Conservation (phyloP, 257 asterid species). For the Scutellaria galericulata region DNA sequence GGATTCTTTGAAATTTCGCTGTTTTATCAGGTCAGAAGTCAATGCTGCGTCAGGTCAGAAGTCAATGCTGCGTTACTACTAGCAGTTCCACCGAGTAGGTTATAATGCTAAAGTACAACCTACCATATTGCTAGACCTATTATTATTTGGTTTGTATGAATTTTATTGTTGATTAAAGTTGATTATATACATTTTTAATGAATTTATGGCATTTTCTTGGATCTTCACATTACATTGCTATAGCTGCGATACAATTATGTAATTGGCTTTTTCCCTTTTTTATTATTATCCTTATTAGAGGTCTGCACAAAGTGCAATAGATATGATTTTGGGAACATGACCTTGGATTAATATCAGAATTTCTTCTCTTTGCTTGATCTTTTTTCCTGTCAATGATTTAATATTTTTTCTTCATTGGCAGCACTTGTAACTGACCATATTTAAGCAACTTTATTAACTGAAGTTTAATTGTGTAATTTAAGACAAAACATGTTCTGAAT, state of each 20-base stretch:
- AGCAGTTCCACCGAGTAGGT: background rate
- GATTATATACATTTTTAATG: background rate
- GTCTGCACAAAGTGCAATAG: background rate
- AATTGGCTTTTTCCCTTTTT: background rate
- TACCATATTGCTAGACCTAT: background rate
- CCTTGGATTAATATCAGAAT: background rate
- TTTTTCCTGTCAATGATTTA: conserved; percentile 2
- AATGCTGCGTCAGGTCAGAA: conserved; percentile 11
- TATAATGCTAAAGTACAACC: background rate
- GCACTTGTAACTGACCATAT: conserved; percentile 31
- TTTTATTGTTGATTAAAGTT: background rate
- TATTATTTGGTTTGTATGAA: no score
- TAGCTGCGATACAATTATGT: background rate
- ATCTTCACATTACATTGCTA: conserved; percentile 1
- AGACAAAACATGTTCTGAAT: conserved; percentile 26
- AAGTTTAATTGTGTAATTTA: conserved; percentile 23
- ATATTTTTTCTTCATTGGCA: background rate
- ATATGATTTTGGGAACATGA: background rate
- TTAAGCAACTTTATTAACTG: conserved; percentile 18
- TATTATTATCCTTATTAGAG: background rate
- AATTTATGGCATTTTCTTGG: background rate
- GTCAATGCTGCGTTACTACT: background rate
- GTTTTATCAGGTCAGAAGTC: conserved; percentile 16
- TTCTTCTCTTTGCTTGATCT: background rate
- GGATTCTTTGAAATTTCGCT: background rate